phyloP scores from a whole-genome alignment of 192 early-diverging fungal species.

The Entomortierella beljakovae region DNA sequence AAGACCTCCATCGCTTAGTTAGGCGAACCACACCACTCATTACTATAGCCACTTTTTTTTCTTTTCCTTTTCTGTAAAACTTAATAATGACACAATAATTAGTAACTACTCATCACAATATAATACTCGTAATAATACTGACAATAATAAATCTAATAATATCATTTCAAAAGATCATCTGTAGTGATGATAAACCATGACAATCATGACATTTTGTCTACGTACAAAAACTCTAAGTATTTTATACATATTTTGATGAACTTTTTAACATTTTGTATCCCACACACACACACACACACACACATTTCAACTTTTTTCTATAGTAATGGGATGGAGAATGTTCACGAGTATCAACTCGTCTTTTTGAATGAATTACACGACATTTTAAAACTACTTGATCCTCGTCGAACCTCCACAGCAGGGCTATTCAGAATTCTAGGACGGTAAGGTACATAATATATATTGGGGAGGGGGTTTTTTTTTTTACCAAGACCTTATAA shows the following conservation, averaged over 20 bases:
- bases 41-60: not conserved
- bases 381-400: constrained; percentile 24
- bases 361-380: constrained; percentile 47
- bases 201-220: no score
- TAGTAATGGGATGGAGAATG: constrained; percentile 15
- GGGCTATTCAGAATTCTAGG: constrained; percentile 29
- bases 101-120: no score
- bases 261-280: no score
- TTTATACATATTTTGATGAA: no score
- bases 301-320: no score
- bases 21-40: not conserved
- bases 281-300: no score
- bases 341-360: constrained; percentile 8
- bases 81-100: no score
- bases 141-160: no score
- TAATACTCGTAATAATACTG: no score
- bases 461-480: not conserved
- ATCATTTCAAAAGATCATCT: no score
- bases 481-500: not conserved
- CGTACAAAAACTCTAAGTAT: no score
- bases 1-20: not conserved
- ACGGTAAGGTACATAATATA: constrained; percentile 5
- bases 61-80: not conserved
- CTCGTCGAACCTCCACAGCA: constrained; percentile 3
- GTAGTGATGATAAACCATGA: no score